Conservation (phyloP, 148 eudicot species). For the Polygonum maritimum region DNA sequence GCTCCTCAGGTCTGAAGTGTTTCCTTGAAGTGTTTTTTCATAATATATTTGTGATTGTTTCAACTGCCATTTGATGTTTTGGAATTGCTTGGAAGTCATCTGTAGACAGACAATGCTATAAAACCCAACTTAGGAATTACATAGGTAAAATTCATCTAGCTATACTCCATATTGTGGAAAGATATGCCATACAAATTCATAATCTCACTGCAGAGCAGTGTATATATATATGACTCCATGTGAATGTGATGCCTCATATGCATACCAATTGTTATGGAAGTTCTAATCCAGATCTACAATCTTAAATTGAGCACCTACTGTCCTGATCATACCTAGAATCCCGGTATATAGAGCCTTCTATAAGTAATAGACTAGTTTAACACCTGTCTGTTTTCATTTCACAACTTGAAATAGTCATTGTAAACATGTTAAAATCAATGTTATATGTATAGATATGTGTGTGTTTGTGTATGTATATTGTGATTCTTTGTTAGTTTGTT, state of each 20-base stretch:
- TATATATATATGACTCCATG: neutral
- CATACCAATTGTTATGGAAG: neutral
- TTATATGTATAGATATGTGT: too few species aligned
- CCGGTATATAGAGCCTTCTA: neutral
- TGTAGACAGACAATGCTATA: neutral
- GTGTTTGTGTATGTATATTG: neutral
- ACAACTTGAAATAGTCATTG: neutral
- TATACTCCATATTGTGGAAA: neutral
- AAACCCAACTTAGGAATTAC: neutral
- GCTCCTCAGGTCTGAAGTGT: conserved; percentile 64
- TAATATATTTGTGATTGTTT: neutral
- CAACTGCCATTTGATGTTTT: neutral
- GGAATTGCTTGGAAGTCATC: neutral
- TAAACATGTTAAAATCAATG: neutral
- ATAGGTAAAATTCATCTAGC: neutral
- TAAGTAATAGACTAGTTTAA: neutral
- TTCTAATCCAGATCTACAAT: neutral
- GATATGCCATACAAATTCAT: neutral
- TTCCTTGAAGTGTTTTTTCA: neutral
- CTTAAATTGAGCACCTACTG: neutral
- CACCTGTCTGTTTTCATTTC: neutral
- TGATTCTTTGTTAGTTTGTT: neutral
- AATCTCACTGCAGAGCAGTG: neutral
- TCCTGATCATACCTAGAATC: neutral
- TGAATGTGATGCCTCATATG: neutral